These are phyloP conservation scores for Coprinellus micaceus DNA, from an alignment of 768 basidiomycete species.

Conservation along the genomic window DNA sequence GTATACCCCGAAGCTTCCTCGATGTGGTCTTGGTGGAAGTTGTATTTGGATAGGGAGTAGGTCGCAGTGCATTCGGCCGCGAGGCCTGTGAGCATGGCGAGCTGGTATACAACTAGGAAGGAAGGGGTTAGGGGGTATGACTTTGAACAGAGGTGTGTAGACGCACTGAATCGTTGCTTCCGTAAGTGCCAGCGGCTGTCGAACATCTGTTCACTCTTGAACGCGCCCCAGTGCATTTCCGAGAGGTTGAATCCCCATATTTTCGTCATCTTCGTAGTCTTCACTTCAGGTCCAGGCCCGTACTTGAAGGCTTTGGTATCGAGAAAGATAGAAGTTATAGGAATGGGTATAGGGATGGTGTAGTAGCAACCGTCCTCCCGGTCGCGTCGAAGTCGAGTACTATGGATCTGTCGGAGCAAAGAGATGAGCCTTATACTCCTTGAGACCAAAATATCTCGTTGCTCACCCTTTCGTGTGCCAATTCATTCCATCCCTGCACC, in stretches of 20 bases:
- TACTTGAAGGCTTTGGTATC: no score
- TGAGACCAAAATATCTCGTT: no score
- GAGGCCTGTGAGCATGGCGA: constrained; percentile 29
- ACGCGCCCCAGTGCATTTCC: constrained; percentile 31
- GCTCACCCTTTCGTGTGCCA: no score
- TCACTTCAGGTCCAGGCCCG: neutral
- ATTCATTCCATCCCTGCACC: no score
- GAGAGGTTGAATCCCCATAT: constrained; percentile 36
- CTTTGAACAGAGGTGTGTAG: neutral
- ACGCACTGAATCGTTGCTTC: constrained; percentile 29
- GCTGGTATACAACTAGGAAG: constrained; percentile 5
- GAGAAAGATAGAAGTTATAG: no score
- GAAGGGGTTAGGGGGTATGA: neutral
- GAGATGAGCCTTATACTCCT: no score
- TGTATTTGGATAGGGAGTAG: constrained; percentile 34
- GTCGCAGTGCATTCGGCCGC: constrained; percentile 35
- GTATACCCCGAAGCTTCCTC: constrained; percentile 14
- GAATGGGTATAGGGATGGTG: no score
- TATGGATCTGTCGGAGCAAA: no score
- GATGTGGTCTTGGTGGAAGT: constrained; percentile 26
- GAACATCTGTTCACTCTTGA: constrained; percentile 28
- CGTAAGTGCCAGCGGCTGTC: constrained; percentile 29
- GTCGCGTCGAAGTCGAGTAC: no score
- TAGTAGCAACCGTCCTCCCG: no score
- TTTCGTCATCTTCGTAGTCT: constrained; percentile 16